These are phyloP conservation scores for Sphenostylis stenocarpa DNA, from an alignment of 306 rosid genomes.

Conservation along the genomic window DNA sequence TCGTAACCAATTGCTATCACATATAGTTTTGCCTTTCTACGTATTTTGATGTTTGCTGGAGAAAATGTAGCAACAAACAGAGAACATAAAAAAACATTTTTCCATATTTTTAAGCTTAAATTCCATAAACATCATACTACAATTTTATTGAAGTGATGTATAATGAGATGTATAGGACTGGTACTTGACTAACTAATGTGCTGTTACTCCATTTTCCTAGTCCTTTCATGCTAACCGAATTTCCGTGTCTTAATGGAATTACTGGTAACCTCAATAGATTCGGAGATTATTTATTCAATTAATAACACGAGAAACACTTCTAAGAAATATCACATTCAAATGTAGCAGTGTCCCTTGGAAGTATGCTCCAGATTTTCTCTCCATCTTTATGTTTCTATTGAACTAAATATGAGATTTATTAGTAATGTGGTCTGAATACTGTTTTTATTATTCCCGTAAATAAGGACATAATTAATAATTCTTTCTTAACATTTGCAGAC, in stretches of 20 bases:
- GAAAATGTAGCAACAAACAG: neutral
- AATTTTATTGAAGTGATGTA: neutral
- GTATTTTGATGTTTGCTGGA: neutral
- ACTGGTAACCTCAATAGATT: neutral
- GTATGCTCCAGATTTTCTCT: neutral
- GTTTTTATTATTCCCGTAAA: neutral
- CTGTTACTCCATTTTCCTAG: neutral
- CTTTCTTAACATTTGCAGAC: conserved; percentile 32
- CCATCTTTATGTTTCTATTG: neutral
- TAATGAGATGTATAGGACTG: neutral
- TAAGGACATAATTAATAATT: neutral
- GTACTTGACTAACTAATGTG: neutral
- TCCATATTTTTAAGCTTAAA: neutral
- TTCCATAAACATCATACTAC: neutral
- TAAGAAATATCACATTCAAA: conserved; percentile 7
- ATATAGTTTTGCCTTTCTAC: neutral
- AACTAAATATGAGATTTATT: neutral
- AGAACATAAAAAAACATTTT: neutral
- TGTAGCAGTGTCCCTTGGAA: conserved; percentile 6
- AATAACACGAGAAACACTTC: conserved; percentile 1
- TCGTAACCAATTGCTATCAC: too few species aligned
- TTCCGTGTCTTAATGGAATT: neutral
- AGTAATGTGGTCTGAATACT: neutral
- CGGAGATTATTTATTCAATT: neutral
- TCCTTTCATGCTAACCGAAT: neutral